phyloP scores from a whole-genome alignment of 1,284 basidiomycete genomes.

The Fomitopsis pinicola region DNA sequence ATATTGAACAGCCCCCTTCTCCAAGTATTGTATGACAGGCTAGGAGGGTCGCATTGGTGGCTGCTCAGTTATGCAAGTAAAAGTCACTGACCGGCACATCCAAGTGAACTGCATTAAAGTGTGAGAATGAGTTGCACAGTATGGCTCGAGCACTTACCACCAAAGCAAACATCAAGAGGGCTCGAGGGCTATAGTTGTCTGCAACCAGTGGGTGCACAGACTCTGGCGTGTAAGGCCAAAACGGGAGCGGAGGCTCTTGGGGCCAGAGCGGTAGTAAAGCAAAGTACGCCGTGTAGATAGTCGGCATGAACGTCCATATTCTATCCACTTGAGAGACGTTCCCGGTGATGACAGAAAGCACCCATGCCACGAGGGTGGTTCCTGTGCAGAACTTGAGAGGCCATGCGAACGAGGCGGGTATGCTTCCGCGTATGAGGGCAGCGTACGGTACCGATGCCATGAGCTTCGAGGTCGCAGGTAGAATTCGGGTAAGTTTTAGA shows the following conservation, averaged over 20 bases:
- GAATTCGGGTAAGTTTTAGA: too few species aligned
- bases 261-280: conserved; percentile 70
- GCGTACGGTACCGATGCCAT: conserved; percentile 14
- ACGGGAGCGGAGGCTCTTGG: conserved; percentile 33
- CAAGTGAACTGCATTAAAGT: conserved; percentile 41
- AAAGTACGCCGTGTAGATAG: conserved; percentile 75
- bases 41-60: neutral
- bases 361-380: conserved; percentile 43
- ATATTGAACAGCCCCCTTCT: conserved; percentile 79
- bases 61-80: neutral
- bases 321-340: conserved; percentile 86
- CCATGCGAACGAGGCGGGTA: conserved; percentile 45
- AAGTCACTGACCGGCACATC: conserved; percentile 51
- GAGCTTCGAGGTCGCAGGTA: conserved; percentile 2
- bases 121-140: neutral
- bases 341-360: conserved; percentile 61
- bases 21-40: conserved; percentile 77
- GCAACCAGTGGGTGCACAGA: conserved; percentile 39
- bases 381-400: conserved; percentile 59
- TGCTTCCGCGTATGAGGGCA: conserved; percentile 13
- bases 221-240: conserved; percentile 56
- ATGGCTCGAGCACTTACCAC: conserved; percentile 37
- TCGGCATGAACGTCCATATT: conserved; percentile 63
- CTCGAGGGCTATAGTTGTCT: conserved; percentile 57
- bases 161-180: conserved; percentile 65